These are phyloP conservation scores for Diospyros lotus DNA, from an alignment of 148 eudicot species.

Conservation along the genomic window DNA sequence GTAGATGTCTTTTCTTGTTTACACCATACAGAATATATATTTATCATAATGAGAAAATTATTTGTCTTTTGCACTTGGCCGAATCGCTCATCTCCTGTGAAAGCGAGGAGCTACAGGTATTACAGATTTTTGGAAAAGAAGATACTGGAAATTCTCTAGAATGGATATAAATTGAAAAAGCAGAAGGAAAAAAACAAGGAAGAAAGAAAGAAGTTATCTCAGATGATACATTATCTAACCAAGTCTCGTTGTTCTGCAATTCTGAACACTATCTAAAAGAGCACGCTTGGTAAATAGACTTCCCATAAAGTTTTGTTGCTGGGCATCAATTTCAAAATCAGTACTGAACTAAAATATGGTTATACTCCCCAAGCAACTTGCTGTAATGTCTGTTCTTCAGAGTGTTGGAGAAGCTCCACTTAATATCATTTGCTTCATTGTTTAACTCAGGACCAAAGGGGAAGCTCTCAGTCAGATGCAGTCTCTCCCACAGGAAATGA, in stretches of 20 bases:
- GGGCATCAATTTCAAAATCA: not conserved
- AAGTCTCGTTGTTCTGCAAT: not conserved
- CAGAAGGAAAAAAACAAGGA: no score
- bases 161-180: no score
- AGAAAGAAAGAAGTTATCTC: not conserved
- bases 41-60: no score
- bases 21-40: no score
- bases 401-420: not conserved
- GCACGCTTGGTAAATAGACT: not conserved
- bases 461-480: slow-evolving; percentile 23
- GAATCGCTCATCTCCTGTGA: no score
- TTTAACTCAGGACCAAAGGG: slow-evolving; percentile 39
- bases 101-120: no score
- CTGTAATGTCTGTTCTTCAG: not conserved
- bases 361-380: not conserved
- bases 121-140: not conserved
- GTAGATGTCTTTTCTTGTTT: no score
- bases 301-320: not conserved
- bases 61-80: no score
- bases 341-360: not conserved
- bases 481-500: slow-evolving; percentile 9
- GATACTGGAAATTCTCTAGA: slow-evolving; percentile 16
- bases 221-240: not conserved
- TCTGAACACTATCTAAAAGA: not conserved
- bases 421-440: slow-evolving; percentile 1